Evolutionary conservation across 2,329 filamentous ascomycete species (phyloP).

Genomic region (Talaromyces sp.): DNA sequence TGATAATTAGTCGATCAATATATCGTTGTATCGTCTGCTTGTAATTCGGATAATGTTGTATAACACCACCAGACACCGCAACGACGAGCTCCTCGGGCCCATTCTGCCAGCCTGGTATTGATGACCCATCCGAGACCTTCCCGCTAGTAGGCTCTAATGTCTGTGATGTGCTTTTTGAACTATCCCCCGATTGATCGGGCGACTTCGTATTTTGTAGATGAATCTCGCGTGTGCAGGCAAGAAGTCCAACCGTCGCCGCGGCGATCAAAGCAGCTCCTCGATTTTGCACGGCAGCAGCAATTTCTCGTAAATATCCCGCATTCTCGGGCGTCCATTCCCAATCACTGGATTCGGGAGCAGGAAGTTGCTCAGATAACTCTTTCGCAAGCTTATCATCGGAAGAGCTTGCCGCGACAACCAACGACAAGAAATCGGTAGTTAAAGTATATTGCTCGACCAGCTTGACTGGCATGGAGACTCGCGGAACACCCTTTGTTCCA

Average conservation of each 20-base stretch:
- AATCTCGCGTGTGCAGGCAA: conserved; percentile 68
- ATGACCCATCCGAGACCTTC: too few species aligned
- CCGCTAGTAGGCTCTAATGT: too few species aligned
- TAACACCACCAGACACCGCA: conserved; percentile 76
- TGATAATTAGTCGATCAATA: conserved; percentile 57
- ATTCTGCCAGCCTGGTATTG: conserved; percentile 32
- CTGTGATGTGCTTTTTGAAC: not conserved
- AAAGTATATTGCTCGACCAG: conserved; percentile 60
- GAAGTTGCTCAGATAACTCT: conserved; percentile 54
- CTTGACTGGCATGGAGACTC: conserved; percentile 53
- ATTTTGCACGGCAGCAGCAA: conserved; percentile 68
- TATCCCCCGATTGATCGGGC: not conserved
- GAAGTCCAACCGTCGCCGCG: conserved; percentile 67
- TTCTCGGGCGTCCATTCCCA: conserved; percentile 66
- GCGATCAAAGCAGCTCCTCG: conserved; percentile 72
- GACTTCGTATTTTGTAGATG: conserved; percentile 34
- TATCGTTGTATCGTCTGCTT: conserved; percentile 68
- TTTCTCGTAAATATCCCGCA: conserved; percentile 61
- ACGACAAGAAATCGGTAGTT: conserved; percentile 70
- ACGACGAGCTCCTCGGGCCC: conserved; percentile 65
- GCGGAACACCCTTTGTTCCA: conserved; percentile 41
- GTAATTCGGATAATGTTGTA: conserved; percentile 74
- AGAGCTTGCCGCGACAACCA: conserved; percentile 59
- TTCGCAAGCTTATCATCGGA: conserved; percentile 51
- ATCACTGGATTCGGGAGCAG: conserved; percentile 37